Base-by-base conservation (phyloP, 768 basidiomycete species). In the Rhodotorula sphaerocarpa region DNA sequence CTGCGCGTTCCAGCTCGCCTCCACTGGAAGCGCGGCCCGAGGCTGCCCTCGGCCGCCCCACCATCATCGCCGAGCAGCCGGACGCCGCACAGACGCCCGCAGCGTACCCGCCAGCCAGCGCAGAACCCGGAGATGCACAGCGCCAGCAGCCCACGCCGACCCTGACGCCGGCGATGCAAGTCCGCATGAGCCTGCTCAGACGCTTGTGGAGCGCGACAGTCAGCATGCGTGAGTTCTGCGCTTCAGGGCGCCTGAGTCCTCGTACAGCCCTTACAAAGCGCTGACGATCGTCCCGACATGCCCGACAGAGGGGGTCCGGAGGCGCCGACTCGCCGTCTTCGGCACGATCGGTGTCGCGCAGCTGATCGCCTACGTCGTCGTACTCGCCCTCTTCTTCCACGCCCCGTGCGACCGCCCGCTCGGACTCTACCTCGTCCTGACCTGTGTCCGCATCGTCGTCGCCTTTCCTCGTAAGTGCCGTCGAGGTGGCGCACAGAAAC, bases 381-480 rank as follows among this genome's bases (percentile, higher is more conserved):
- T 71, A 18, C 60, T 66, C n/a, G 65, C 54, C 5, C 12, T 64
- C 14, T 25, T 50, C 3, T 52, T 55, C 41, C 14, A 36, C 31
- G 27, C 54, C n/a, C 27, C 63, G 1, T 72, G 71, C 55, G 70
- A 67, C 41, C 46, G 52, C 7, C 65, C 68, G 1, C 50, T 72
- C 16, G 50, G 43, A 3, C 31, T 59, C 9, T 72, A 65, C 58
- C 57, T 72, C 25, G 55, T 66, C 39, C 55, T 72, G 20, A 36
- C 60, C 31, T 28, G 53, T 43, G 59, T 63, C 16, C 55, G 71
- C 16, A 52, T 71, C 30, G 55, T 56, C 18, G 15, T 67, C 34
- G 43, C 60, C 2, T 64, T 57, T 28, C 71, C 71, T 2, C 21
- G 70, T 45, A 21, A 39, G 48, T 65, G 51, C n/a, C n/a, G n/a